These are phyloP conservation scores for Fragilariopsis cylindrus DNA, from an alignment of 108 stramenopile genomes.

Conservation along the genomic window DNA sequence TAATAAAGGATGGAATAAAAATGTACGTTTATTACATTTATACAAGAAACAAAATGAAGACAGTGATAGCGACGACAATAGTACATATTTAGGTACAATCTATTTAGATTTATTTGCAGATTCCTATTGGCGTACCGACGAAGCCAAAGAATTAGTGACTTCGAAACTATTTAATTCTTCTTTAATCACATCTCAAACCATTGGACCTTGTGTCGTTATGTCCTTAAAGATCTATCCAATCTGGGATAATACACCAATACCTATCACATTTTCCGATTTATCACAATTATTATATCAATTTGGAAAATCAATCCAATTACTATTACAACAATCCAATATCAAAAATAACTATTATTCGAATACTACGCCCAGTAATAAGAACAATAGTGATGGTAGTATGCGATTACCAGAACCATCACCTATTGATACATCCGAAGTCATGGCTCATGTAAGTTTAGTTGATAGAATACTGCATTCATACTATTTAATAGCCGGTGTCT, in stretches of 20 bases:
- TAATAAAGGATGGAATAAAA: conserved; percentile 24
- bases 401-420: neutral
- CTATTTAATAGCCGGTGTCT: neutral
- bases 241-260: conserved; percentile 26
- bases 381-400: neutral
- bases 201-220: conserved; percentile 19
- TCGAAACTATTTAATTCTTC: neutral
- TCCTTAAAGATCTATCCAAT: conserved; percentile 10
- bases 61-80: neutral
- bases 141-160: conserved; percentile 15
- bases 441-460: conserved; percentile 7
- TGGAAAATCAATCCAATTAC: conserved; percentile 18
- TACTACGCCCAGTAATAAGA: too few relatives aligned
- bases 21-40: conserved; percentile 24
- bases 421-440: conserved; percentile 16
- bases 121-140: conserved; percentile 20
- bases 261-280: conserved; percentile 1
- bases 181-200: neutral
- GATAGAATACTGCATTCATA: neutral
- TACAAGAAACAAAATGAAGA: neutral
- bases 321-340: neutral
- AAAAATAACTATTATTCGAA: neutral
- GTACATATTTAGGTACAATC: conserved; percentile 14
- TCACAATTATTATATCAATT: conserved; percentile 15
- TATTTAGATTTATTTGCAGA: conserved; percentile 27